These are phyloP conservation scores for Grosmannia penicillata DNA, from an alignment of 2,329 filamentous ascomycete species.

Conservation along the genomic window DNA sequence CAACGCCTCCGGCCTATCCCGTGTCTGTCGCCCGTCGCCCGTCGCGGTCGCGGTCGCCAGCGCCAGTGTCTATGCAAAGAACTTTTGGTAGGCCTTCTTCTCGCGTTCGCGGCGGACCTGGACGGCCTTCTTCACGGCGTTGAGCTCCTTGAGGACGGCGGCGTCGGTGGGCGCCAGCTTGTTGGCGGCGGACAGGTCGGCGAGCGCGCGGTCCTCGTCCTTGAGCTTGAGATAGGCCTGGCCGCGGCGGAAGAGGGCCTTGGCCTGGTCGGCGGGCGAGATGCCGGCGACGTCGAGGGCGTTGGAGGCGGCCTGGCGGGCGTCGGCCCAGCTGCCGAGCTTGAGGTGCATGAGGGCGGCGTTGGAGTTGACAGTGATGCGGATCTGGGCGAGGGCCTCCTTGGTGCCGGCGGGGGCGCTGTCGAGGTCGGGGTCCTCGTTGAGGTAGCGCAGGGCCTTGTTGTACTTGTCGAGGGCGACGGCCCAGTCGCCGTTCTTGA, in stretches of 20 bases:
- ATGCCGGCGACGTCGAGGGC: conserved; percentile 55
- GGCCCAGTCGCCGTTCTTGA: conserved; percentile 60
- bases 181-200: conserved; percentile 61
- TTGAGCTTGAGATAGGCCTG: conserved; percentile 61
- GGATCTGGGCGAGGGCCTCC: conserved; percentile 53
- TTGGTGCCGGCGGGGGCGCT: conserved; percentile 55
- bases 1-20: background rate
- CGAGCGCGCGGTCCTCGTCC: conserved; percentile 70
- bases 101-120: conserved; percentile 68
- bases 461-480: conserved; percentile 82
- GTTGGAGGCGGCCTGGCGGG: conserved; percentile 51
- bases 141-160: conserved; percentile 60
- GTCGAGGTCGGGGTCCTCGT: conserved; percentile 66
- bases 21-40: background rate
- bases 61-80: conserved; percentile 39
- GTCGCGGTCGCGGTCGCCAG: background rate
- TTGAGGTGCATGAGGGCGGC: conserved; percentile 76
- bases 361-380: conserved; percentile 81
- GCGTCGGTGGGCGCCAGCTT: conserved; percentile 61
- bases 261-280: conserved; percentile 67
- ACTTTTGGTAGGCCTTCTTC: conserved; percentile 85
- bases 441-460: conserved; percentile 79
- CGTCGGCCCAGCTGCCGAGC: conserved; percentile 56
- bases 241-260: conserved; percentile 75
- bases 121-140: conserved; percentile 61